Percentiles rank a stretch among this genome's conserved stretches.
These are phyloP conservation scores for Calocera viscosa DNA, from an alignment of 768 basidiomycete genomes.

Conservation along the genomic window DNA sequence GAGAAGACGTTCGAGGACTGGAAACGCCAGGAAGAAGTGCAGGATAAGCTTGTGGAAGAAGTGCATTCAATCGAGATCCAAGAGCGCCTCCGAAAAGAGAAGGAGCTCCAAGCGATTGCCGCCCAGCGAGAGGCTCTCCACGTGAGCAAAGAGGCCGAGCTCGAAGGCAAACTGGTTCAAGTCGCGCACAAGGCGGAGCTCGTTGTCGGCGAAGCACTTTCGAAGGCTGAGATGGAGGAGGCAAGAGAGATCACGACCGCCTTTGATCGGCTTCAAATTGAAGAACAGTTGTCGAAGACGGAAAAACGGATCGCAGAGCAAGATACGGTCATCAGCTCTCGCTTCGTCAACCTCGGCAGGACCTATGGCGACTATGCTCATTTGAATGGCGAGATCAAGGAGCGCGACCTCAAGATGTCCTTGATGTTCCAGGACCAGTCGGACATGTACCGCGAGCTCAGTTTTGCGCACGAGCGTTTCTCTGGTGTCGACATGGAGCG, in stretches of 20 bases:
- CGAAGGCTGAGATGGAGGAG: not conserved
- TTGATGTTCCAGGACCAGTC: not conserved
- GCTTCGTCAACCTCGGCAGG: not conserved
- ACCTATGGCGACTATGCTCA: not conserved
- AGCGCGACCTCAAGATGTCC: constrained; percentile 3
- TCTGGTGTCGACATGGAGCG: not conserved
- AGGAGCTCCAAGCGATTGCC: not conserved
- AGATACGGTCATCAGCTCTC: not conserved
- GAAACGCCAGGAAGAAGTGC: not conserved
- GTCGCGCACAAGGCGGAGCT: no score
- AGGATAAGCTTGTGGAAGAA: no score
- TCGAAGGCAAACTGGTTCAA: no score
- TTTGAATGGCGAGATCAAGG: not conserved
- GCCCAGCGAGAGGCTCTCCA: not conserved
- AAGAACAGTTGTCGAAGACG: not conserved
- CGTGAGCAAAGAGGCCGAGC: not conserved
- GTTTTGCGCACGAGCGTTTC: not conserved
- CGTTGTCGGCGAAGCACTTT: not conserved
- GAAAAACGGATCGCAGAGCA: not conserved
- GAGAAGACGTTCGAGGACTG: not conserved
- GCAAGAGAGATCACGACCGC: not conserved
- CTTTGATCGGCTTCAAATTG: not conserved
- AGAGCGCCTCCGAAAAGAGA: not conserved
- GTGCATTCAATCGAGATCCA: no score
- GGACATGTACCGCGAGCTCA: not conserved